Percentiles rank a stretch among this genome's conserved stretches.
These are phyloP conservation scores for Pseudocercospora pini-densiflorae DNA, from an alignment of 2,329 filamentous ascomycete genomes.

Conservation along the genomic window DNA sequence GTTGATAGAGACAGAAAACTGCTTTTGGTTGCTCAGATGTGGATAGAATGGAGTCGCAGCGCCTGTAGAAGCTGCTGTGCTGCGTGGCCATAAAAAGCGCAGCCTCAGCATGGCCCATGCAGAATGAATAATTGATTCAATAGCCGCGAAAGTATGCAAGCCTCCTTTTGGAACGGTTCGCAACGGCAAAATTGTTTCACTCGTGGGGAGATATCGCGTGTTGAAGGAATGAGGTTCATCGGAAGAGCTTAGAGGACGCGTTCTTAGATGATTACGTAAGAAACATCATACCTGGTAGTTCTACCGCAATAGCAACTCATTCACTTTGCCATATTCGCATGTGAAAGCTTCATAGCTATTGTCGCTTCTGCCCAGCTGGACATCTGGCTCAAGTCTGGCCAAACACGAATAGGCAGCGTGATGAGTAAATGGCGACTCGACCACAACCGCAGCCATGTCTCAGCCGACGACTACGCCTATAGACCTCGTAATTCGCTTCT, in stretches of 20 bases:
- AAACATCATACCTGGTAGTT: not conserved
- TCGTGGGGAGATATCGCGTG: too few species aligned
- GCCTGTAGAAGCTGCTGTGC: too few species aligned
- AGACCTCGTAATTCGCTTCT: constrained; percentile 88
- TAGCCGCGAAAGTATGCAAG: too few species aligned
- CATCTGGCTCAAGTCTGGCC: not conserved
- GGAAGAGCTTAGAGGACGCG: not conserved
- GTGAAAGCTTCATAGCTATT: not conserved
- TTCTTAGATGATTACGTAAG: not conserved
- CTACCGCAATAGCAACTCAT: not conserved
- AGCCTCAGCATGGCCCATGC: not conserved
- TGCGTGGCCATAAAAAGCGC: not conserved
- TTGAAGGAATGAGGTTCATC: too few species aligned
- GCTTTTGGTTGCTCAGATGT: too few species aligned
- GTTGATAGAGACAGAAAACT: too few species aligned
- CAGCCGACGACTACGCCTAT: constrained; percentile 44
- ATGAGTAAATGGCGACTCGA: too few species aligned
- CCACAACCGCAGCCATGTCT: not conserved
- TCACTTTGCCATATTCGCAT: not conserved
- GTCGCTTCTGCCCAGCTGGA: too few species aligned
- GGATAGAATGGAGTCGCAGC: too few species aligned
- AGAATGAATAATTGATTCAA: not conserved
- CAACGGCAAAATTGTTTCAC: too few species aligned
- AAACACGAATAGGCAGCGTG: too few species aligned
- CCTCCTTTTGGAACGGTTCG: too few species aligned